A percentile compares a stretch with the other conserved stretches of the same genome.
Conservation (phyloP, 208 protist species). For the Acanthamoeba healyi region DNA sequence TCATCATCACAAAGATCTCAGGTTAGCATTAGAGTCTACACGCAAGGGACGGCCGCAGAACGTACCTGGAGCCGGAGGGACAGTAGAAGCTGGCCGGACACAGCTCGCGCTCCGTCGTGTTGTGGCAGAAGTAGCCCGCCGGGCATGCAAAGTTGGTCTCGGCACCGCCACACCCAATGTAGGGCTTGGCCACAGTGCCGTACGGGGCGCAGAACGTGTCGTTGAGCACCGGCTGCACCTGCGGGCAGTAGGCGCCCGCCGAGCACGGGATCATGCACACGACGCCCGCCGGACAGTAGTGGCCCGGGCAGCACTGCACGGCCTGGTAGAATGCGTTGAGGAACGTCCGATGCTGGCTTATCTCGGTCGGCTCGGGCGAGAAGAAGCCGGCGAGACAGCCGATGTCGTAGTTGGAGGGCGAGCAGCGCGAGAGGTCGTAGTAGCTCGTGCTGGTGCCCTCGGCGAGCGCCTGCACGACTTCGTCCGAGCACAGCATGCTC, state of each 20-base stretch:
- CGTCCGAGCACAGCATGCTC: slow-evolving; percentile 10
- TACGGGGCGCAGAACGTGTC: neutral
- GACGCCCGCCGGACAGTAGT: slow-evolving; percentile 7
- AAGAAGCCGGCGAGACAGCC: slow-evolving; percentile 27
- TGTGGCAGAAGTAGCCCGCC: slow-evolving; percentile 40
- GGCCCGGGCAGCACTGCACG: slow-evolving; percentile 2
- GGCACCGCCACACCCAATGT: slow-evolving; percentile 35
- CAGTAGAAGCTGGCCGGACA: slow-evolving; percentile 11
- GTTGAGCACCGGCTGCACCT: neutral
- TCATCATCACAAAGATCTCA: too few relatives aligned
- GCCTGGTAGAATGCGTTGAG: neutral
- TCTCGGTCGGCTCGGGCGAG: neutral
- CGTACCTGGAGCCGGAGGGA: slow-evolving; percentile 19
- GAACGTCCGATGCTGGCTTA: neutral
- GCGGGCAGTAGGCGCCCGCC: slow-evolving; percentile 26
- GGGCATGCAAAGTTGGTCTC: neutral
- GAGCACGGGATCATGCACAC: slow-evolving; percentile 63
- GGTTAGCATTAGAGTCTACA: too few relatives aligned
- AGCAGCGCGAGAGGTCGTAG: slow-evolving; percentile 39
- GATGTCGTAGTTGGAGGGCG: slow-evolving; percentile 17
- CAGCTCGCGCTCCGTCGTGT: neutral
- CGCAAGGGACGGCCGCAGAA: too few relatives aligned
- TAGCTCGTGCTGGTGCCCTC: neutral
- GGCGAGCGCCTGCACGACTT: neutral
- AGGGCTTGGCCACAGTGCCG: neutral